These are phyloP conservation scores for Pisolithus tinctorius DNA, from an alignment of 768 basidiomycete genomes.

Conservation along the genomic window DNA sequence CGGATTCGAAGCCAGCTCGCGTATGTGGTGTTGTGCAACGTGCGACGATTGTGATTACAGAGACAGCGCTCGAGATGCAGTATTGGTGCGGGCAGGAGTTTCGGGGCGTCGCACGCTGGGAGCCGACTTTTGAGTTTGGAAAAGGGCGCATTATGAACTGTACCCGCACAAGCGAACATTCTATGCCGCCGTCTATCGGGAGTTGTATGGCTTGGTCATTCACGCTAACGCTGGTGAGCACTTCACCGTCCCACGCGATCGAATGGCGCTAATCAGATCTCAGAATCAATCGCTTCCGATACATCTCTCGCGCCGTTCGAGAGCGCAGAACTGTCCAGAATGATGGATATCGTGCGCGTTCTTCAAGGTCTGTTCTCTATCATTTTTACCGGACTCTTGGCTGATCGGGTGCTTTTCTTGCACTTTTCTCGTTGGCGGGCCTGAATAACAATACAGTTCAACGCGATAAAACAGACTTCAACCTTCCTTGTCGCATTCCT, in stretches of 20 bases:
- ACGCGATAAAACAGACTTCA: too few relatives aligned
- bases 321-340: constrained; percentile 6
- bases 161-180: constrained; percentile 6
- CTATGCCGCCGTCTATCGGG: background rate
- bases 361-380: background rate
- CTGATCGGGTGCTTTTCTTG: too few relatives aligned
- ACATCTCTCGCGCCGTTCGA: constrained; percentile 13
- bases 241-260: too few relatives aligned
- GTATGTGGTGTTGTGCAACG: background rate
- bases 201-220: constrained; percentile 6
- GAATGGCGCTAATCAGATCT: background rate
- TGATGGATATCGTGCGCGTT: constrained; percentile 6
- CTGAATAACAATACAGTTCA: too few relatives aligned
- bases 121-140: background rate
- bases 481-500: too few relatives aligned
- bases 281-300: constrained; percentile 10
- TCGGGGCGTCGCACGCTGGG: too few relatives aligned
- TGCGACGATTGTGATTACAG: constrained; percentile 3
- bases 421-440: too few relatives aligned
- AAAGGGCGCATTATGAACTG: constrained; percentile 21
- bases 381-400: too few relatives aligned
- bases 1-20: background rate
- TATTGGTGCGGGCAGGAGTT: constrained; percentile 15
- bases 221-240: constrained; percentile 1
- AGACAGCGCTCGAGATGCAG: constrained; percentile 18